Evolutionary conservation across 805 yeast genomes (phyloP).

Genomic region (Hanseniaspora lachancei): DNA sequence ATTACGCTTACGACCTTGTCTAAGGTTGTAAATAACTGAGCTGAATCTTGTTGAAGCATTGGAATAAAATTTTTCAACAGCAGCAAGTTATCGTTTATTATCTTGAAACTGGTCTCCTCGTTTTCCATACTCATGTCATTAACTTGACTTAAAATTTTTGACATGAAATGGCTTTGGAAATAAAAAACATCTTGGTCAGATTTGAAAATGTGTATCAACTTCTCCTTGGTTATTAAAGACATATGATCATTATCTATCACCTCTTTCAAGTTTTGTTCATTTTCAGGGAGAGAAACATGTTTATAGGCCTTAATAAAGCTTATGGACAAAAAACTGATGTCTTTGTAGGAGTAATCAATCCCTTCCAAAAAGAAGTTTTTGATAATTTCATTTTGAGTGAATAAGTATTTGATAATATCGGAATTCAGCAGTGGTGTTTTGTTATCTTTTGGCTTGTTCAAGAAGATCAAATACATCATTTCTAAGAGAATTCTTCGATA

Average conservation of each 20-base stretch:
- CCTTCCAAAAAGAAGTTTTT: not conserved
- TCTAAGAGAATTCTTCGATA: not conserved
- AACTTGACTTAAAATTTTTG: not conserved
- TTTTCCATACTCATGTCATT: not conserved
- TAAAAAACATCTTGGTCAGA: not conserved
- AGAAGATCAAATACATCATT: slow-evolving; percentile 3
- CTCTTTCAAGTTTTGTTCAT: not conserved
- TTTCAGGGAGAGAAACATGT: not conserved
- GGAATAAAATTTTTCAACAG: not conserved
- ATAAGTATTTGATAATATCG: not conserved
- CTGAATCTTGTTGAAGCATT: not conserved
- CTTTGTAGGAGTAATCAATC: not conserved
- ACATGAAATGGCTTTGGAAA: not conserved
- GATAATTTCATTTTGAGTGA: not conserved
- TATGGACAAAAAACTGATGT: not conserved
- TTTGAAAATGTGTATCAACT: not conserved
- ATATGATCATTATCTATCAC: not conserved
- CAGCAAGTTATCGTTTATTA: not conserved
- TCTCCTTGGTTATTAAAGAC: not conserved
- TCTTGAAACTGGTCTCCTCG: not conserved
- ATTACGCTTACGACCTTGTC: not conserved
- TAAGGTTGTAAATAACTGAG: not conserved
- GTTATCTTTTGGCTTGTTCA: not conserved
- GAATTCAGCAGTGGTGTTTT: not conserved
- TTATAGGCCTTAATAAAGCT: not conserved